phyloP scores from a whole-genome alignment of 2,329 filamentous ascomycete genomes.

The Calonectria hongkongensis region DNA sequence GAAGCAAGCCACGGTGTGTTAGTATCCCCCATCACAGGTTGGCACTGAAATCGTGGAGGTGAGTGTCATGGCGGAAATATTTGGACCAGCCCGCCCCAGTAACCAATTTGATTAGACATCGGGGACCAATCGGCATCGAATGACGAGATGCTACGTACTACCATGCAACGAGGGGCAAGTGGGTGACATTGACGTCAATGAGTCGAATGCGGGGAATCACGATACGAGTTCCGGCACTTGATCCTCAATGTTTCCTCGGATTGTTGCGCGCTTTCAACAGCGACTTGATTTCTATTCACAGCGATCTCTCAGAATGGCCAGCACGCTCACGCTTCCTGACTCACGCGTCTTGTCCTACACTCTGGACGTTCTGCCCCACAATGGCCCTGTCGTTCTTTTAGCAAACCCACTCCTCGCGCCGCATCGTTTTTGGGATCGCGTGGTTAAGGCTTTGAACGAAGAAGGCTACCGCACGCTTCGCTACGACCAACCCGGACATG shows the following conservation, averaged over 20 bases:
- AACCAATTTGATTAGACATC: no score
- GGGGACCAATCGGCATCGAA: no score
- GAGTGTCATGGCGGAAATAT: no score
- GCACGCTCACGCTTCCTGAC: slow-evolving; percentile 52
- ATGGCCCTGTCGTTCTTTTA: slow-evolving; percentile 60
- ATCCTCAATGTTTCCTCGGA: neutral
- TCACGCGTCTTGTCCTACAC: slow-evolving; percentile 56
- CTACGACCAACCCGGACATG: slow-evolving; percentile 67
- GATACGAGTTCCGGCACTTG: neutral
- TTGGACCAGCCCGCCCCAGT: no score
- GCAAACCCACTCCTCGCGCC: slow-evolving; percentile 63
- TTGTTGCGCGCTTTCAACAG: neutral
- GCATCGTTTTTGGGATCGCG: slow-evolving; percentile 62
- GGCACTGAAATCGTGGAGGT: no score
- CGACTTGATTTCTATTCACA: neutral
- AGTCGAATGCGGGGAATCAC: neutral
- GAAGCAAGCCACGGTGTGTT: no score
- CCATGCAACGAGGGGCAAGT: slow-evolving; percentile 1
- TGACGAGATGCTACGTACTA: neutral
- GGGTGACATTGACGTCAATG: slow-evolving; percentile 21
- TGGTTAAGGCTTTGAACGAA: slow-evolving; percentile 59
- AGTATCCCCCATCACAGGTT: no score
- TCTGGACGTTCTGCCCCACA: slow-evolving; percentile 48
- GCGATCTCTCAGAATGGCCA: slow-evolving; percentile 44
- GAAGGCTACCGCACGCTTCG: slow-evolving; percentile 63